Percentiles rank a stretch among this genome's conserved stretches.
phyloP scores from a whole-genome alignment of 2,329 filamentous ascomycete species.

The Venturiaceae sp. region DNA sequence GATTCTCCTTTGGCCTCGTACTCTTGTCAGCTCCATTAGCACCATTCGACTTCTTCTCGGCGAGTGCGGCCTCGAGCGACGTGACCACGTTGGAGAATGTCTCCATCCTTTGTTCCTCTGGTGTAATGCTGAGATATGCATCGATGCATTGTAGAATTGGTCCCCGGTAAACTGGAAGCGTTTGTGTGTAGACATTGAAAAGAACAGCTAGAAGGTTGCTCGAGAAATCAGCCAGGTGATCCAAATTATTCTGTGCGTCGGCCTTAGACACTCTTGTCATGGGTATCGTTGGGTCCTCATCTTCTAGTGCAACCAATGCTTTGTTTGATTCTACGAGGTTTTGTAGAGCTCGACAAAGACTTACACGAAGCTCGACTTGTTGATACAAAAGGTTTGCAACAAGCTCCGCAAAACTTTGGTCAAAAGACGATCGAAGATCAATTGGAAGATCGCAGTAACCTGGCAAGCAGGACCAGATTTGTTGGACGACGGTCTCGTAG shows the following conservation, averaged over 20 bases:
- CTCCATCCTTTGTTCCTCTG: slow-evolving; percentile 66
- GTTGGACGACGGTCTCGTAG: slow-evolving; percentile 90
- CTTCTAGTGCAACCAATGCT: slow-evolving; percentile 58
- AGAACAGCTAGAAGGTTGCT: slow-evolving; percentile 88
- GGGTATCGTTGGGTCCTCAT: slow-evolving; percentile 62
- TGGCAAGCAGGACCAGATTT: slow-evolving; percentile 88
- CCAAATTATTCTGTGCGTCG: slow-evolving; percentile 67
- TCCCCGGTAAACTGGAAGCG: slow-evolving; percentile 81
- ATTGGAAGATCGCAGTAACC: slow-evolving; percentile 91
- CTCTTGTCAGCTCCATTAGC: slow-evolving; percentile 48
- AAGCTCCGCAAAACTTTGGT: slow-evolving; percentile 82
- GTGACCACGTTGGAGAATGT: slow-evolving; percentile 82
- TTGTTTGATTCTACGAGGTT: slow-evolving; percentile 88
- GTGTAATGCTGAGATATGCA: slow-evolving; percentile 82
- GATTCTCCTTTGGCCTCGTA: slow-evolving; percentile 44
- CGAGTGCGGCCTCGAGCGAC: slow-evolving; percentile 68
- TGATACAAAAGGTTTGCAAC: slow-evolving; percentile 87
- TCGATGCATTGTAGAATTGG: slow-evolving; percentile 93
- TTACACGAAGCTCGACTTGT: slow-evolving; percentile 75
- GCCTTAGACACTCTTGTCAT: slow-evolving; percentile 70
- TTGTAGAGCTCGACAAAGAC: slow-evolving; percentile 80
- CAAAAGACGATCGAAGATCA: slow-evolving; percentile 65
- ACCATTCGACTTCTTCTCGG: slow-evolving; percentile 34
- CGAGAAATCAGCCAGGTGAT: slow-evolving; percentile 69
- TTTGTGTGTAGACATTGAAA: slow-evolving; percentile 99